These are phyloP conservation scores for Blastomyces gilchristii DNA, from an alignment of 2,329 filamentous ascomycete genomes.

Conservation along the genomic window DNA sequence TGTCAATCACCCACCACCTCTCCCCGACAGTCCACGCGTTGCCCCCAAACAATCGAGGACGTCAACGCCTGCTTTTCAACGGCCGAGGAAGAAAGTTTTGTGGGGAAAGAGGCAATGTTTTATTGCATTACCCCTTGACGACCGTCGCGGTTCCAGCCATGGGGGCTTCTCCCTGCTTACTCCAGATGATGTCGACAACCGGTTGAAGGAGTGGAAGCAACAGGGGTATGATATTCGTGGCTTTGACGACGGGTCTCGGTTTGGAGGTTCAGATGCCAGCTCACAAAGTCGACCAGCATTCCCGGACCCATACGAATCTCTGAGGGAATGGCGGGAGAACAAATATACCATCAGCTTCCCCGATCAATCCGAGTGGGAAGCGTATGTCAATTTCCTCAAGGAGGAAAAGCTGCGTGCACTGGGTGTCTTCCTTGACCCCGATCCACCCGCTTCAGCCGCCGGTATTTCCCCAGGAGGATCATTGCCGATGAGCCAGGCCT, in stretches of 20 bases:
- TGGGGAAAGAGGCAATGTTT: slow-evolving; percentile 69
- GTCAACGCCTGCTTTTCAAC: slow-evolving; percentile 21
- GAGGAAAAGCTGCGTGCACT: slow-evolving; percentile 89
- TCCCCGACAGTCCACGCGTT: slow-evolving; percentile 6
- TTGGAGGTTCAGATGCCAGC: slow-evolving; percentile 18
- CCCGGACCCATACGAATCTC: slow-evolving; percentile 33
- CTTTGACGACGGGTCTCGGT: slow-evolving; percentile 22
- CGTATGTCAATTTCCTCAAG: slow-evolving; percentile 70
- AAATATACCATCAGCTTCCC: slow-evolving; percentile 34
- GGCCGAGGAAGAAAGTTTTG: slow-evolving; percentile 57
- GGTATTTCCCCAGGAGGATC: slow-evolving; percentile 58
- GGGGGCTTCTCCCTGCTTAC: slow-evolving; percentile 30
- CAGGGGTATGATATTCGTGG: slow-evolving; percentile 36
- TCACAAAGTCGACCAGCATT: slow-evolving; percentile 36
- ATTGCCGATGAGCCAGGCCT: slow-evolving; percentile 55
- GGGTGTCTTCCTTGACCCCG: slow-evolving; percentile 72
- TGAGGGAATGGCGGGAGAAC: slow-evolving; percentile 26
- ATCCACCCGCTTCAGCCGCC: slow-evolving; percentile 48
- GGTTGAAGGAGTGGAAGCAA: slow-evolving; percentile 33
- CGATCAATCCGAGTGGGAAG: slow-evolving; percentile 52
- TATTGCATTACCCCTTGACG: slow-evolving; percentile 58
- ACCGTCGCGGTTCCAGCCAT: slow-evolving; percentile 48
- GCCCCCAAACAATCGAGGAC: background rate
- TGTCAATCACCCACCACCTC: slow-evolving; percentile 6
- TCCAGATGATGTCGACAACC: slow-evolving; percentile 29